Evolutionary conservation across 441 rosid genomes (phyloP).

Genomic region (Eugenia klotzschiana): DNA sequence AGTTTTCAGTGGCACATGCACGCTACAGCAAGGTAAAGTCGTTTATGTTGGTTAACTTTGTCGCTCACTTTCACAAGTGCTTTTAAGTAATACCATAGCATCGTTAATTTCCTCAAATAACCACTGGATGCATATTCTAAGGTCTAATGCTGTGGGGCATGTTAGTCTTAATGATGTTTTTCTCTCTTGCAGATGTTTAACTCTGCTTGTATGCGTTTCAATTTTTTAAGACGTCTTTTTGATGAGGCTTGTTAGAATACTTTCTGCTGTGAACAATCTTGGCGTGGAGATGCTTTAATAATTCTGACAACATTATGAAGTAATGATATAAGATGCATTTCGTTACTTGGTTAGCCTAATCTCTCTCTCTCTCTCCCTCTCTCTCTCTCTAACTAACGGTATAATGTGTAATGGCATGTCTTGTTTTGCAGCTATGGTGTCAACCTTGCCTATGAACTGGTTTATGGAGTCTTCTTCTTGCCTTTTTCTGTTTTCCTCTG

Average conservation of each 20-base stretch:
- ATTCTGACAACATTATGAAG: not conserved
- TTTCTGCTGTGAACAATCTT: not conserved
- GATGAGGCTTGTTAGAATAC: not conserved
- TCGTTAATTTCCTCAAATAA: slow-evolving; percentile 1
- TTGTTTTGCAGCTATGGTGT: not conserved
- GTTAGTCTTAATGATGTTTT: not conserved
- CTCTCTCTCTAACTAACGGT: not conserved
- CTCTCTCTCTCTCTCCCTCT: not conserved
- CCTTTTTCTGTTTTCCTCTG: not conserved
- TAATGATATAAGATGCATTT: not conserved
- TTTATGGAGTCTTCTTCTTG: not conserved
- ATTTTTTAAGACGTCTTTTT: not conserved
- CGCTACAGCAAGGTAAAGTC: slow-evolving; percentile 76
- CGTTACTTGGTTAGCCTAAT: not conserved
- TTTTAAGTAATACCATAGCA: not conserved
- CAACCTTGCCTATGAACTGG: not conserved
- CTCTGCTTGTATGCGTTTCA: not conserved
- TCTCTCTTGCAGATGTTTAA: not conserved
- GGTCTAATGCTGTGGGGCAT: not conserved
- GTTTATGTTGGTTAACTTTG: not conserved
- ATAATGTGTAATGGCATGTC: not conserved
- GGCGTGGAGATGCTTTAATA: not conserved
- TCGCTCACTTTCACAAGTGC: not conserved
- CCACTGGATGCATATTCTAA: not conserved
- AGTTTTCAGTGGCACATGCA: slow-evolving; percentile 83